Evolutionary conservation across 2,329 filamentous ascomycete genomes (phyloP), one percentile per base, ranked within the genome.

Genomic region (Leptographium flavum): DNA sequence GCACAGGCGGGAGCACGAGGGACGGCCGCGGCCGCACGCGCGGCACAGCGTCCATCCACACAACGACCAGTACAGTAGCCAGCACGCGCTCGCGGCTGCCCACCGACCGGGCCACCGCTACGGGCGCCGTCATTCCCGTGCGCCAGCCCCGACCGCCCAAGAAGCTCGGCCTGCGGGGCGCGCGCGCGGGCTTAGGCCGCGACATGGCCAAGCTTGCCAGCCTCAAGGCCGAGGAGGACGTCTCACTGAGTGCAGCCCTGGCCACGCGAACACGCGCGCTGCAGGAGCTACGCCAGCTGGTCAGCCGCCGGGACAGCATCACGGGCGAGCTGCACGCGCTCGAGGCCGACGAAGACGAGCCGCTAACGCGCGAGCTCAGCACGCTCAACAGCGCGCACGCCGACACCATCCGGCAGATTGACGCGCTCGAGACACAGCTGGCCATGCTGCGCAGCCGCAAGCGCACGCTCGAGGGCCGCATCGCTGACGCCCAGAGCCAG

Each of bases 141-240:
- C 71, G 70, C 25, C 76, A 81, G 50, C 76, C 76, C 1, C 65
- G 64, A n/a, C n/a, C n/a, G 27, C 60, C 62, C 37, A 69, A 68
- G 45, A 73, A 69, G 31, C 58, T 74, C 9, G 72, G 78, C 0
- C 65, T 87, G 14, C 68, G 69, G 25, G 70, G 71, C 17, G 80
- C 81, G 1, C 70, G 84, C n/a, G 68, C 70, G 25, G 80, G 78
- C 0, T 70, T 90, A 8, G 69, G 74, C 15, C 70, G 68, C 42
- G 71, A 74, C 41, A 82, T 88, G 58, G 64, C 69, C 3, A 74
- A 78, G 44, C 63, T 88, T 5, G 75, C 74, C 0, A 69, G 71
- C 9, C 63, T 88, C 23, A 86, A 86, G 56, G 65, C 66, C 4
- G 81, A 87, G 47, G 81, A 87, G 60, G 66, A 78, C n/a, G 66